A percentile compares a stretch with the other conserved stretches of the same genome.
Evolutionary conservation across 345 rosid genomes (phyloP).

Genomic region (Linum trigynum): DNA sequence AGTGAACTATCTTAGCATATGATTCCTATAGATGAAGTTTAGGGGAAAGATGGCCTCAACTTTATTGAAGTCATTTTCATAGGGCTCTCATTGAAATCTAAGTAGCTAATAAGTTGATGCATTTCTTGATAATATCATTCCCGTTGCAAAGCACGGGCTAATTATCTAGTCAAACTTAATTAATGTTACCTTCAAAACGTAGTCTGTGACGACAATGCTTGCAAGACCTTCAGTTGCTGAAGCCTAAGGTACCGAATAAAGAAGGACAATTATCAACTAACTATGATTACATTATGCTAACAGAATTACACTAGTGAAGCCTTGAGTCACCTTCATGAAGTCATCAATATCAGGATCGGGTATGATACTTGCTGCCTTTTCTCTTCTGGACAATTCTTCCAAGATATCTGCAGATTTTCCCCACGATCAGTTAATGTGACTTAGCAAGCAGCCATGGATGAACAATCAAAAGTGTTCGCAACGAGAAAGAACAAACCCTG

Average conservation of each 20-base stretch:
- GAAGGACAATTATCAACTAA: no score
- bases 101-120: no score
- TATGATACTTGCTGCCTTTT: background rate
- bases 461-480: no score
- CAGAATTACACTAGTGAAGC: background rate
- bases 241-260: background rate
- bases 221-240: constrained; percentile 1
- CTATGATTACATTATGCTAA: no score
- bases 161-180: background rate
- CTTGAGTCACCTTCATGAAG: constrained; percentile 2
- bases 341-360: constrained; percentile 3
- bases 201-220: background rate
- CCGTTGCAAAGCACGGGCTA: no score
- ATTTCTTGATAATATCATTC: no score
- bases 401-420: constrained; percentile 3
- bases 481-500: background rate
- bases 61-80: no score
- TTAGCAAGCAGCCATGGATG: background rate
- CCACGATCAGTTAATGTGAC: background rate
- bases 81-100: no score
- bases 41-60: no score
- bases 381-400: constrained; percentile 2
- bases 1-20: no score
- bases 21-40: no score
- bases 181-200: constrained; percentile 1